Percentiles rank a stretch among this genome's conserved stretches.
Conservation (phyloP, 2,329 filamentous ascomycete genomes). For the Aureobasidium namibiae region DNA sequence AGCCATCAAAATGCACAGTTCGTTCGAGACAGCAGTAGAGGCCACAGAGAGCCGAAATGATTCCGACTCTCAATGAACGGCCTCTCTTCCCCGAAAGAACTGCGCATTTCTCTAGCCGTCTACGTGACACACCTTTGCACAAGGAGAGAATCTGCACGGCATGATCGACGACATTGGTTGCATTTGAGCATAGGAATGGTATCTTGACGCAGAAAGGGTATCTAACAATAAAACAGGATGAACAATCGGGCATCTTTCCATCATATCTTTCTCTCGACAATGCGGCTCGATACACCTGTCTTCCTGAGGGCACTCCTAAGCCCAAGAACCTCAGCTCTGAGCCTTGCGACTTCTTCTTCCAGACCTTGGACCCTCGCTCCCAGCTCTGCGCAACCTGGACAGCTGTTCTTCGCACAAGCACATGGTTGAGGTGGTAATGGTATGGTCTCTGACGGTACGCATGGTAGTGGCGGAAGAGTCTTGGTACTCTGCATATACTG, state of each 20-base stretch:
- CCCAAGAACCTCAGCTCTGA: slow-evolving; percentile 14
- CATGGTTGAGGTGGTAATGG: neutral
- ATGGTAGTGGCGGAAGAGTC: neutral
- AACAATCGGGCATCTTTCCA: neutral
- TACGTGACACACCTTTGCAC: too few relatives aligned
- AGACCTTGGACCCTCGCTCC: neutral
- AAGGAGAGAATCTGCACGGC: neutral
- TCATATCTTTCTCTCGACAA: neutral
- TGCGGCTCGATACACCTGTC: neutral
- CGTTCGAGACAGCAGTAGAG: too few relatives aligned
- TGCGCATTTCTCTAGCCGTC: too few relatives aligned
- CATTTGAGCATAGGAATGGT: neutral
- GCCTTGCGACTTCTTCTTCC: slow-evolving; percentile 11
- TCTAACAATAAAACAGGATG: neutral
- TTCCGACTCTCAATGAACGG: too few relatives aligned
- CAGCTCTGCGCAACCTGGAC: neutral
- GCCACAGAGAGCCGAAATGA: too few relatives aligned
- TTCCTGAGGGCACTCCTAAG: slow-evolving; percentile 14
- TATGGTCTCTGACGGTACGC: neutral
- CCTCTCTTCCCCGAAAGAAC: too few relatives aligned
- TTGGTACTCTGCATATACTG: neutral
- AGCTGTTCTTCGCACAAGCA: neutral
- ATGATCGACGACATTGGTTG: neutral
- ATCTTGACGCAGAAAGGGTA: neutral
- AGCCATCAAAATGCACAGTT: too few relatives aligned